phyloP scores from a whole-genome alignment of 2,329 filamentous ascomycete species.

The Verticillium isaacii region DNA sequence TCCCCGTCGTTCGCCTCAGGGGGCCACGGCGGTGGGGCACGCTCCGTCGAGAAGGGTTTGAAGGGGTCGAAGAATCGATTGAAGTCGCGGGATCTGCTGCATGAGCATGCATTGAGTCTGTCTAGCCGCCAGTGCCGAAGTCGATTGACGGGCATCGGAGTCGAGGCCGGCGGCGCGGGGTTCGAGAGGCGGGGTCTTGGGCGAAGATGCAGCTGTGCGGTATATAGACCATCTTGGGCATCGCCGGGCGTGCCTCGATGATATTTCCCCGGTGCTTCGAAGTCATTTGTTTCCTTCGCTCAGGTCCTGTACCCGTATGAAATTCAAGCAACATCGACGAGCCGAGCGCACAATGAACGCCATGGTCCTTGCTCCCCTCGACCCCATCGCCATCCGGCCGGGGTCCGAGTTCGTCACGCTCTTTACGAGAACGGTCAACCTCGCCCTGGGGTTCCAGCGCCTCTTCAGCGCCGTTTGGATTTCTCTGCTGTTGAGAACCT shows the following conservation, averaged over 20 bases:
- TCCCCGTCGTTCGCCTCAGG: neutral
- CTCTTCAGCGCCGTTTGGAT: constrained; percentile 23
- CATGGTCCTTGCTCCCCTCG: neutral
- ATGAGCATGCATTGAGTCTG: neutral
- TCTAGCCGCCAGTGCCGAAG: neutral
- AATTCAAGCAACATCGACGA: neutral
- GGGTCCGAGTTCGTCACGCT: constrained; percentile 25
- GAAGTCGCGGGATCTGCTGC: neutral
- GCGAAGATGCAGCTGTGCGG: neutral
- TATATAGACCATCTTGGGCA: neutral
- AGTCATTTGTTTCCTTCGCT: no score
- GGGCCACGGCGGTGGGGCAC: neutral
- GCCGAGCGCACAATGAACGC: neutral
- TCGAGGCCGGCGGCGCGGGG: neutral
- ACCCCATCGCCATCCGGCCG: constrained; percentile 18
- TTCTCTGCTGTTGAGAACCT: constrained; percentile 25
- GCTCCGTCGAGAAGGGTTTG: neutral
- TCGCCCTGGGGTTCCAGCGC: constrained; percentile 28
- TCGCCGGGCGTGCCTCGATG: neutral
- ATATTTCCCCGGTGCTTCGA: neutral
- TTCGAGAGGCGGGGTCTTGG: neutral
- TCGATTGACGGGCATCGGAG: neutral
- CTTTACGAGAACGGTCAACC: constrained; percentile 27
- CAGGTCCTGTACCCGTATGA: neutral
- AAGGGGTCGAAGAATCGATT: neutral